Evolutionary conservation across 2,329 filamentous ascomycete species (phyloP).

Genomic region (Cephalotrichum gorgonifer): DNA sequence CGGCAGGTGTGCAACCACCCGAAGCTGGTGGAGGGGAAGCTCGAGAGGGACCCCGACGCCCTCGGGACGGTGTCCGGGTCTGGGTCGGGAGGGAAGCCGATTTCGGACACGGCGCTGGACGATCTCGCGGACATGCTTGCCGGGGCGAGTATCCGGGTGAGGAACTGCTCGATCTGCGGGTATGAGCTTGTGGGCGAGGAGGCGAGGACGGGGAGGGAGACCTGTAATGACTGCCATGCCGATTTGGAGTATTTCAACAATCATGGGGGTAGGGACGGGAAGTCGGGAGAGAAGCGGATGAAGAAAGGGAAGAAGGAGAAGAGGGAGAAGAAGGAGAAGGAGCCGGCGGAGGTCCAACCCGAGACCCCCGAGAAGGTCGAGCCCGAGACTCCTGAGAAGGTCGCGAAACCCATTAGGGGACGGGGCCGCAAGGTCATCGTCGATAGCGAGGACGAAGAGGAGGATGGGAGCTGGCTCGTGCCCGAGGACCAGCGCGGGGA

Average conservation of each 20-base stretch:
- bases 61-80: slow-evolving; percentile 39
- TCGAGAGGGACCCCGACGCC: slow-evolving; percentile 81
- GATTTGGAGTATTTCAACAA: slow-evolving; percentile 58
- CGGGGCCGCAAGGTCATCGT: slow-evolving; percentile 40
- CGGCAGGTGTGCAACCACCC: slow-evolving; percentile 94
- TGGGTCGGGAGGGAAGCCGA: slow-evolving; percentile 31
- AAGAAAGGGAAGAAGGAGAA: slow-evolving; percentile 14
- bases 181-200: slow-evolving; percentile 47
- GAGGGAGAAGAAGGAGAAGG: background rate
- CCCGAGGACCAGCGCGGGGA: slow-evolving; percentile 52
- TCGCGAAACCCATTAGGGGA: slow-evolving; percentile 19
- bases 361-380: slow-evolving; percentile 1
- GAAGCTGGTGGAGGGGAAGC: slow-evolving; percentile 72
- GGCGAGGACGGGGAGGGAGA: slow-evolving; percentile 27
- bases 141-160: slow-evolving; percentile 66
- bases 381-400: slow-evolving; percentile 16
- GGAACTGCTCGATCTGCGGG: slow-evolving; percentile 78
- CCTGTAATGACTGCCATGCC: slow-evolving; percentile 63
- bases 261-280: slow-evolving; percentile 22
- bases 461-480: slow-evolving; percentile 72
- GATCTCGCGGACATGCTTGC: slow-evolving; percentile 80
- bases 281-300: slow-evolving; percentile 22
- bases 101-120: slow-evolving; percentile 40
- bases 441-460: slow-evolving; percentile 47
- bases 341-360: slow-evolving; percentile 2